Evolutionary conservation across 179 eudicot genomes (phyloP).

Genomic region (Nepenthes alata): DNA sequence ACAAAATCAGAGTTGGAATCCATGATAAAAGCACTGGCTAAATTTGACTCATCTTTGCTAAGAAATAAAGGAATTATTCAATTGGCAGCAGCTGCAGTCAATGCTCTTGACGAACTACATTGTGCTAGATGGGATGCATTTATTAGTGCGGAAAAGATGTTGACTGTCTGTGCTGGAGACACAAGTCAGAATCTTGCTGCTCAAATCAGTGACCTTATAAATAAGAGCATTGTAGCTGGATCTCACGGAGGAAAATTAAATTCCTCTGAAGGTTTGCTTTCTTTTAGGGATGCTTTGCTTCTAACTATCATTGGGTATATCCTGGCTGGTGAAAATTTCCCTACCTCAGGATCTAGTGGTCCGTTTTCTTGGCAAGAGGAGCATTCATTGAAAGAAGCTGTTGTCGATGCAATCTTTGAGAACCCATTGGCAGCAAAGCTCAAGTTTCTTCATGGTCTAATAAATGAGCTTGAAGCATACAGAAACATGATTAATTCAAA

Average conservation of each 20-base stretch:
- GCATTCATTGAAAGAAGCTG: constrained; percentile 81
- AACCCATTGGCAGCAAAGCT: constrained; percentile 57
- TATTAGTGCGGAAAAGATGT: constrained; percentile 84
- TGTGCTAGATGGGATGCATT: constrained; percentile 79
- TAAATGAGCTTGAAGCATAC: constrained; percentile 48
- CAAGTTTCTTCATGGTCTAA: constrained; percentile 56
- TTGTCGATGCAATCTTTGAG: constrained; percentile 81
- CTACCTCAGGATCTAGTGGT: constrained; percentile 74
- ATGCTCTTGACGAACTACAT: constrained; percentile 54
- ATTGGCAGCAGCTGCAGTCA: constrained; percentile 57
- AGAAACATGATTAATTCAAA: constrained; percentile 30
- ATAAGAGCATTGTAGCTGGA: constrained; percentile 55
- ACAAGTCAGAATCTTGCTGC: constrained; percentile 95
- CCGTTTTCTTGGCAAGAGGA: constrained; percentile 99
- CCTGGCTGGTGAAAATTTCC: constrained; percentile 84
- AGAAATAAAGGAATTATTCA: constrained; percentile 87
- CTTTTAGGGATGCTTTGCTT: constrained; percentile 68
- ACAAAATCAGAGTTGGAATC: constrained; percentile 57
- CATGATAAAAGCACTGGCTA: constrained; percentile 57
- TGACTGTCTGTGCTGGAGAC: constrained; percentile 75
- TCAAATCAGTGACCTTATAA: constrained; percentile 77
- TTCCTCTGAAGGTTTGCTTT: constrained; percentile 47
- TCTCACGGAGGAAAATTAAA: constrained; percentile 28
- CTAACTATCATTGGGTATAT: constrained; percentile 68
- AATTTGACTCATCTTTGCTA: constrained; percentile 45